Percentiles rank a stretch among this genome's conserved stretches.
Evolutionary conservation across 805 yeast species (phyloP).

Genomic region (Yarrowia osloensis): DNA sequence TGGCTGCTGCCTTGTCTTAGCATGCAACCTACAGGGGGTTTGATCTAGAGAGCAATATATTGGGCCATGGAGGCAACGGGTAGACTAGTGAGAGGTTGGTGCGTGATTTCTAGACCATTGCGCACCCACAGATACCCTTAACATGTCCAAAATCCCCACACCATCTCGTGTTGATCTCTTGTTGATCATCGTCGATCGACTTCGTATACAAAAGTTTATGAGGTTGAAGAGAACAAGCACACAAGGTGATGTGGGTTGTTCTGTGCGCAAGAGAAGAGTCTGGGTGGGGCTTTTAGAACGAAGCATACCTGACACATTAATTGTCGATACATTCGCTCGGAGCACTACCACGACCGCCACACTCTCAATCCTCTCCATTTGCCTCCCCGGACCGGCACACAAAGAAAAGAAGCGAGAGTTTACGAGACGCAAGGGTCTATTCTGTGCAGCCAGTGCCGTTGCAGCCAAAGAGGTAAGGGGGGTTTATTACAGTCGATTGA

Average conservation of each 20-base stretch:
- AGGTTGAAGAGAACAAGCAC: too few species aligned
- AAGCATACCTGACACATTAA: too few species aligned
- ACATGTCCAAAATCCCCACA: neutral
- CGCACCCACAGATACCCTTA: neutral
- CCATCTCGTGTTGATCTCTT: neutral
- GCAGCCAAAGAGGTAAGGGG: neutral
- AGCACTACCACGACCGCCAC: neutral
- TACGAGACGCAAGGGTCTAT: slow-evolving; percentile 5
- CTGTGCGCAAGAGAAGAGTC: too few species aligned
- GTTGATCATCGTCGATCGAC: slow-evolving; percentile 6
- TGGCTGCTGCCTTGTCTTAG: slow-evolving; percentile 18
- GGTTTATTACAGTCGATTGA: neutral
- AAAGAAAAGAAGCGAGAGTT: neutral
- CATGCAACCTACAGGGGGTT: slow-evolving; percentile 11
- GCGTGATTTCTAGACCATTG: neutral
- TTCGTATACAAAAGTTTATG: slow-evolving; percentile 7
- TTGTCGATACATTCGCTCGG: too few species aligned
- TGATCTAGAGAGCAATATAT: neutral
- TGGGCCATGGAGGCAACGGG: neutral
- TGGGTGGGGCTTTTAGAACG: too few species aligned
- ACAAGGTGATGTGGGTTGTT: too few species aligned
- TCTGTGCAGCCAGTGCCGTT: slow-evolving; percentile 13
- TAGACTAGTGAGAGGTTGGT: neutral
- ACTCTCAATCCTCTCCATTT: too few species aligned
- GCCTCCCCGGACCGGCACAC: too few species aligned